These are phyloP conservation scores for Gynandropsis gynandra DNA, from an alignment of 345 rosid species.

Conservation along the genomic window DNA sequence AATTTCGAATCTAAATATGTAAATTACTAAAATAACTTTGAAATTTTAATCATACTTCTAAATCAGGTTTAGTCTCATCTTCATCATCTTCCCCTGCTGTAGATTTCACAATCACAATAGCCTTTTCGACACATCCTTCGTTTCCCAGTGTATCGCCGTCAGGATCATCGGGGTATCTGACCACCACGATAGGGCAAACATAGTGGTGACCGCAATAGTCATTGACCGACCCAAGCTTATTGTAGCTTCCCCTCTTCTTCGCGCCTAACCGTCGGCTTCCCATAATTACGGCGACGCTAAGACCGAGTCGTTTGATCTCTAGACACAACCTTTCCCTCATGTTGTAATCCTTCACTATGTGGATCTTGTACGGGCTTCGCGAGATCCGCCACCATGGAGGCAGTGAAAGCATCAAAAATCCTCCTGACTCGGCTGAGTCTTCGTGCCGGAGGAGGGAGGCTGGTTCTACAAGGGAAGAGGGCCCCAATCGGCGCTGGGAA, in stretches of 20 bases:
- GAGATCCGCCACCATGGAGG: constrained; percentile 60
- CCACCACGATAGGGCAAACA: constrained; percentile 78
- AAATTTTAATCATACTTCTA: too few relatives aligned
- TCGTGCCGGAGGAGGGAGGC: too few relatives aligned
- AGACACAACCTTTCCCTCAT: constrained; percentile 85
- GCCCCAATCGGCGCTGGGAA: constrained; percentile 92
- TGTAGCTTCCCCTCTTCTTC: constrained; percentile 34
- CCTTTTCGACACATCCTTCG: too few relatives aligned
- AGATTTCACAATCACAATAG: too few relatives aligned
- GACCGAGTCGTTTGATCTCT: constrained; percentile 78
- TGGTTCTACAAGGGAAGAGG: constrained; percentile 39
- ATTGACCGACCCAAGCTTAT: constrained; percentile 68
- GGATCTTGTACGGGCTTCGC: constrained; percentile 68
- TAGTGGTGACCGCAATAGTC: constrained; percentile 85
- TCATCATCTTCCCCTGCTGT: too few relatives aligned
- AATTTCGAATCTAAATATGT: too few relatives aligned
- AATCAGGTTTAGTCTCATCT: too few relatives aligned
- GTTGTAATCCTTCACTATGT: constrained; percentile 76
- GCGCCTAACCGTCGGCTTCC: constrained; percentile 88
- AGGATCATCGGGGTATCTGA: constrained; percentile 55
- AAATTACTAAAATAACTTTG: too few relatives aligned
- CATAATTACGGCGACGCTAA: constrained; percentile 58
- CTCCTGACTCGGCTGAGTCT: constrained; percentile 45
- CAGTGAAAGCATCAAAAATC: constrained; percentile 62
- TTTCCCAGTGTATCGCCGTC: too few relatives aligned